Conservation (phyloP, 176 grass and related monocot genomes). For the Aegilops umbellulata region DNA sequence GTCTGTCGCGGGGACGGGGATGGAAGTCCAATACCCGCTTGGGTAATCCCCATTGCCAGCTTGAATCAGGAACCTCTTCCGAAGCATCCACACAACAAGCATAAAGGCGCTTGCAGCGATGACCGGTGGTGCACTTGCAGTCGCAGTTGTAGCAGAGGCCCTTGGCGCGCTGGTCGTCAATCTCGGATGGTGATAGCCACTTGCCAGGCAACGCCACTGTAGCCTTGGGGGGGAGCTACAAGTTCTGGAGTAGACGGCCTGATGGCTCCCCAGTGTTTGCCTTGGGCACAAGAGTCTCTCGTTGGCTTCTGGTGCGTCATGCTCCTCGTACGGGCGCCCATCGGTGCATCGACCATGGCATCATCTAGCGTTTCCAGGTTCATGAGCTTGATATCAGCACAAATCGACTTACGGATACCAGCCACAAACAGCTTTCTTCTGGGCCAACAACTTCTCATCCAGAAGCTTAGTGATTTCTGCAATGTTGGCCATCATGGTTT, state of each 20-base stretch:
- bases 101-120: background rate
- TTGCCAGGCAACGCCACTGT: background rate
- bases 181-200: background rate
- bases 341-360: background rate
- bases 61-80: background rate
- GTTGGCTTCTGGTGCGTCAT: background rate
- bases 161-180: background rate
- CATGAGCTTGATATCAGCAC: background rate
- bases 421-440: background rate
- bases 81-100: background rate
- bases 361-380: background rate
- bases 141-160: background rate
- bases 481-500: no score
- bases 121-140: background rate
- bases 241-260: background rate
- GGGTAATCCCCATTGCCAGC: no score
- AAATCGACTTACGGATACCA: background rate
- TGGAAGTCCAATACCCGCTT: no score
- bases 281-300: background rate
- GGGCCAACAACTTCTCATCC: no score
- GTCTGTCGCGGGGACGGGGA: no score
- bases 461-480: no score
- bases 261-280: background rate
- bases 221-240: background rate
- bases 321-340: background rate